A percentile compares a stretch with the other conserved stretches of the same genome.
Conservation (phyloP, 805 yeast species). For the Kodamaea kakaduensis region DNA sequence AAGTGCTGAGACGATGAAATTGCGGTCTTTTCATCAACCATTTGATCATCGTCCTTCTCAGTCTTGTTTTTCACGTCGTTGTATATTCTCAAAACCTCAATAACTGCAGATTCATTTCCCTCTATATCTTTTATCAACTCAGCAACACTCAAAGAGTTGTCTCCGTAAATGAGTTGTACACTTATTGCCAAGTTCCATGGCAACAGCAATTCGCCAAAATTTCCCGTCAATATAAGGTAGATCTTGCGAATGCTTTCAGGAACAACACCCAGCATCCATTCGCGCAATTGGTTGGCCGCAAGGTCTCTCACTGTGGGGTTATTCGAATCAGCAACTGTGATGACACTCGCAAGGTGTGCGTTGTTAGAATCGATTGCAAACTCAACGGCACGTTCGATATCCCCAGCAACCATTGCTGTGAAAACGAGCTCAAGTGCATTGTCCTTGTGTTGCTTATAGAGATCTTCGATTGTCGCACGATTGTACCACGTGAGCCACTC, state of each 20-base stretch:
- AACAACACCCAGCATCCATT: slow-evolving; percentile 56
- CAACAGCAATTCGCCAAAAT: slow-evolving; percentile 36
- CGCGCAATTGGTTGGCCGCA: slow-evolving; percentile 59
- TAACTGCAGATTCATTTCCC: slow-evolving; percentile 1
- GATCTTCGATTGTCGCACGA: slow-evolving; percentile 24
- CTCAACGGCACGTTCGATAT: slow-evolving; percentile 57
- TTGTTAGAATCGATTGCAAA: slow-evolving; percentile 59
- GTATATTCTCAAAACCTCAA: slow-evolving; percentile 4
- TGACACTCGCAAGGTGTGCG: slow-evolving; percentile 63
- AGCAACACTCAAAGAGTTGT: slow-evolving; percentile 14
- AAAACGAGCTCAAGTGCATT: slow-evolving; percentile 52
- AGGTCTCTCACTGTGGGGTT: slow-evolving; percentile 51
- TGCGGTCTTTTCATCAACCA: not conserved
- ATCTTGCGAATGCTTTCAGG: slow-evolving; percentile 56
- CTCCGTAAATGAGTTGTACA: slow-evolving; percentile 61
- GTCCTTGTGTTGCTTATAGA: slow-evolving; percentile 18
- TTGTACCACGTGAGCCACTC: slow-evolving; percentile 55
- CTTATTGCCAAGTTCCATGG: slow-evolving; percentile 67
- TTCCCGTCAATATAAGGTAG: slow-evolving; percentile 61
- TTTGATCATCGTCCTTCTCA: too few species aligned
- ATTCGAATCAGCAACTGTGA: slow-evolving; percentile 70
- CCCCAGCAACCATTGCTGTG: slow-evolving; percentile 48
- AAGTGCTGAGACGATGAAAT: not conserved
- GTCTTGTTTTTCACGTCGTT: slow-evolving; percentile 14
- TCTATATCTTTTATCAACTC: not conserved